Conservation (phyloP, 345 rosid species). For the Raphanus sativus region DNA sequence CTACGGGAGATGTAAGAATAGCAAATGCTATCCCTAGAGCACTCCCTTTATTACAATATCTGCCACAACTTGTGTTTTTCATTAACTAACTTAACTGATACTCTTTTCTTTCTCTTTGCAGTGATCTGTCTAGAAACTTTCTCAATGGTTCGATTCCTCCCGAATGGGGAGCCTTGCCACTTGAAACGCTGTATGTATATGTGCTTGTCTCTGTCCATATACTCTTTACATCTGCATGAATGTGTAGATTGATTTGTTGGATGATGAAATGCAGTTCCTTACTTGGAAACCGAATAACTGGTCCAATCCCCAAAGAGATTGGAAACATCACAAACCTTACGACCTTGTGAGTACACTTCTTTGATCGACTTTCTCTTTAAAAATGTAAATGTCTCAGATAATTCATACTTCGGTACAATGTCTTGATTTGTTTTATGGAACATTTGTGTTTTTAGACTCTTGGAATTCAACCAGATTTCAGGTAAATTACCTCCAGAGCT, state of each 20-base stretch:
- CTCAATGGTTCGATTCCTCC: conserved; percentile 55
- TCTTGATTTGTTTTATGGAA: background rate
- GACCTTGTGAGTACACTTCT: conserved; percentile 43
- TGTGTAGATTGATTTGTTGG: conserved; percentile 10
- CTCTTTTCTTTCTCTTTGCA: conserved; percentile 21
- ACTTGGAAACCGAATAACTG: conserved; percentile 49
- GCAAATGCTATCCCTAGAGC: background rate
- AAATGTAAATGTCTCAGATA: background rate
- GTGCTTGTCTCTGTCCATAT: background rate
- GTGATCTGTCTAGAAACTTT: conserved; percentile 53
- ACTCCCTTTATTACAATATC: too few species aligned
- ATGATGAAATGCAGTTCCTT: conserved; percentile 43
- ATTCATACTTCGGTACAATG: background rate
- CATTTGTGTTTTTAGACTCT: conserved; percentile 17
- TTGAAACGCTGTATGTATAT: conserved; percentile 40
- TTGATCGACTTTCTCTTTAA: background rate
- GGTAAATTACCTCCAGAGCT: conserved; percentile 51
- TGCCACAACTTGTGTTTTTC: too few species aligned
- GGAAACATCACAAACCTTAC: conserved; percentile 47
- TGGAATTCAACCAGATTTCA: conserved; percentile 45
- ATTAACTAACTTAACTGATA: conserved; percentile 13
- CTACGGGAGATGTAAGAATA: conserved; percentile 47
- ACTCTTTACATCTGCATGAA: background rate
- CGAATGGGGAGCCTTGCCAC: conserved; percentile 49
- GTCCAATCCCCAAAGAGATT: conserved; percentile 54